Conservation (phyloP, 140 eudicot species). For the Anethum foeniculum region DNA sequence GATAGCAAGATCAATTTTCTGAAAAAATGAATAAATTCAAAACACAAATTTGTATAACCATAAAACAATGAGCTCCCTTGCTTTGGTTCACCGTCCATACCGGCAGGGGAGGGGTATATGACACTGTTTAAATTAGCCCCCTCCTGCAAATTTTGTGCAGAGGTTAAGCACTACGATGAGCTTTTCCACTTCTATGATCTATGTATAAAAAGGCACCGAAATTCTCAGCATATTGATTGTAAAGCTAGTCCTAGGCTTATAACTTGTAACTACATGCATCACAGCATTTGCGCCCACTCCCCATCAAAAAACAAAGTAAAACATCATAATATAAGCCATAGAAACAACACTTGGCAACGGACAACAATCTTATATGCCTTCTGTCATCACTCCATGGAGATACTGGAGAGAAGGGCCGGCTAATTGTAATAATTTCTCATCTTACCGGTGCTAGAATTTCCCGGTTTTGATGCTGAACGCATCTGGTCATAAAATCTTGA, state of each 20-base stretch:
- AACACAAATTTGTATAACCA: not conserved
- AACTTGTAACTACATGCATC: not conserved
- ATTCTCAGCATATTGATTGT: not conserved
- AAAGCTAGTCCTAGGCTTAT: not conserved
- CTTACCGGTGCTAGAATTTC: slow-evolving; percentile 37
- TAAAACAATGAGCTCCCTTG: not conserved
- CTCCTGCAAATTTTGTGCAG: not conserved
- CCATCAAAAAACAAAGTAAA: not conserved
- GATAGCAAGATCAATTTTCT: not conserved
- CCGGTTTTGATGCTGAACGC: slow-evolving; percentile 52
- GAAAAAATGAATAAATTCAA: not conserved
- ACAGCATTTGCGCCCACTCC: not conserved
- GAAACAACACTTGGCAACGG: not conserved
- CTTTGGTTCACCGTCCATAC: not conserved
- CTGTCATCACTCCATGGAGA: not conserved
- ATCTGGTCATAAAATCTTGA: slow-evolving; percentile 11
- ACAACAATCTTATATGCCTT: not conserved
- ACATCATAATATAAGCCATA: not conserved
- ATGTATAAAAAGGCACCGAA: not conserved
- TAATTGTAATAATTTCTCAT: slow-evolving; percentile 44
- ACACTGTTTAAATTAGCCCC: not conserved
- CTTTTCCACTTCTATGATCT: not conserved
- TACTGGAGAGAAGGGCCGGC: not conserved
- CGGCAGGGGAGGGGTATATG: not conserved
- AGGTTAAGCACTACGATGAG: not conserved